These are phyloP conservation scores for Tulasnella sp. DNA, from an alignment of 768 basidiomycete genomes.

Conservation along the genomic window DNA sequence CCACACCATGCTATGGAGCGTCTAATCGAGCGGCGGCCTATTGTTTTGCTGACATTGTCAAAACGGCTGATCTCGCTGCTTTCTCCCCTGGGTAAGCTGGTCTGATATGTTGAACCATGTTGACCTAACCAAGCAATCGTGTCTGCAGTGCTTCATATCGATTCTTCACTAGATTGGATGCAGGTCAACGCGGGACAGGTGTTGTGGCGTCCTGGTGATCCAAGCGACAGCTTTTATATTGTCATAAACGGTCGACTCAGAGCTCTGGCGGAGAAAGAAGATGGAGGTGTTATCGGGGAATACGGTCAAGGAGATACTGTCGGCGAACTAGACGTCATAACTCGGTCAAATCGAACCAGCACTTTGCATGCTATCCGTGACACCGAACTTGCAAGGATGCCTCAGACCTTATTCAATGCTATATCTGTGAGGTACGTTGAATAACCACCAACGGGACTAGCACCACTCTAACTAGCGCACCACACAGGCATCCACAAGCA, in stretches of 20 bases:
- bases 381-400: slow-evolving; percentile 95
- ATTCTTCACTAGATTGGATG: slow-evolving; percentile 96
- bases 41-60: slow-evolving; percentile 90
- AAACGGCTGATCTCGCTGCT: slow-evolving; percentile 94
- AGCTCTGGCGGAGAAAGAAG: slow-evolving; percentile 71
- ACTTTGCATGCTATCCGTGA: slow-evolving; percentile 98
- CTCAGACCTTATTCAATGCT: slow-evolving; percentile 94
- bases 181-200: slow-evolving; percentile 95
- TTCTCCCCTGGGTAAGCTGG: slow-evolving; percentile 77
- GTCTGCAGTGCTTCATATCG: slow-evolving; percentile 82
- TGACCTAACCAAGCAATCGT: not conserved
- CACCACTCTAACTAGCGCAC: not conserved
- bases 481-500: slow-evolving; percentile 69
- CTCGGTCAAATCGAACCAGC: slow-evolving; percentile 76
- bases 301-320: slow-evolving; percentile 97
- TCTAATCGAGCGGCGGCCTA: slow-evolving; percentile 88
- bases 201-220: slow-evolving; percentile 85
- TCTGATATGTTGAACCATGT: not conserved
- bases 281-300: slow-evolving; percentile 80
- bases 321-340: slow-evolving; percentile 97
- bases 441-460: not conserved
- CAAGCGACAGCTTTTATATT: slow-evolving; percentile 94
- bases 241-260: slow-evolving; percentile 95
- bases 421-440: slow-evolving; percentile 69
- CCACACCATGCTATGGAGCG: slow-evolving; percentile 84